Conservation (phyloP, 768 basidiomycete species). For the Pleurotus eryngii region DNA sequence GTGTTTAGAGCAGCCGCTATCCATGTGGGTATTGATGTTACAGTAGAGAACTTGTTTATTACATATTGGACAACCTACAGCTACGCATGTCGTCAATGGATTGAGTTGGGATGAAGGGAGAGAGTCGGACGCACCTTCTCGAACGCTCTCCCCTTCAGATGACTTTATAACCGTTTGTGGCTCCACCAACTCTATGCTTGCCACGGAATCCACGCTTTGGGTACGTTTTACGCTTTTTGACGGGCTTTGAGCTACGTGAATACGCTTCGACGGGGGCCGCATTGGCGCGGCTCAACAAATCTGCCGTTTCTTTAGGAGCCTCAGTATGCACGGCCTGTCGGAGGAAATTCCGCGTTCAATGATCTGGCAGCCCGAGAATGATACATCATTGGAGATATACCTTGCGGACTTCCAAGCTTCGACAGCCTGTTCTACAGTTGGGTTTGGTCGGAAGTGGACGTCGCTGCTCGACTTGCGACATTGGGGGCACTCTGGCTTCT, state of each 20-base stretch:
- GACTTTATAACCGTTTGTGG: constrained; percentile 9
- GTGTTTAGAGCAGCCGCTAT: constrained; percentile 48
- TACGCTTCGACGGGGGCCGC: background rate
- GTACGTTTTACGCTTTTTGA: constrained; percentile 34
- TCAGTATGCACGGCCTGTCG: constrained; percentile 41
- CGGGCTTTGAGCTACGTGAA: constrained; percentile 11
- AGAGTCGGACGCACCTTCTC: constrained; percentile 10
- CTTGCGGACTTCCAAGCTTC: constrained; percentile 70
- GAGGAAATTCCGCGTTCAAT: background rate
- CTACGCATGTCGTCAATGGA: constrained; percentile 28
- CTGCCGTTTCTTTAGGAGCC: constrained; percentile 33
- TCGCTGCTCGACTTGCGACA: constrained; percentile 63
- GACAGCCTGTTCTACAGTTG: constrained; percentile 67
- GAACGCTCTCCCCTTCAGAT: background rate
- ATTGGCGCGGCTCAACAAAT: background rate
- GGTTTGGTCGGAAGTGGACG: constrained; percentile 62
- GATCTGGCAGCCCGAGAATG: constrained; percentile 2
- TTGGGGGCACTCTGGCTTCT: constrained; percentile 67
- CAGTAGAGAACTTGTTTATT: constrained; percentile 37
- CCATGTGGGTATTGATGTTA: constrained; percentile 64
- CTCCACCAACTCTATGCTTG: constrained; percentile 22
- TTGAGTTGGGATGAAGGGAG: background rate
- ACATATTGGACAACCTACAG: constrained; percentile 63
- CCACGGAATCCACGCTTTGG: constrained; percentile 7
- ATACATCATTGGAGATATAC: constrained; percentile 32